A percentile compares a stretch with the other conserved stretches of the same genome.
Conservation (phyloP, 177 flowering plant genomes). For the Tripterygium wilfordii region DNA sequence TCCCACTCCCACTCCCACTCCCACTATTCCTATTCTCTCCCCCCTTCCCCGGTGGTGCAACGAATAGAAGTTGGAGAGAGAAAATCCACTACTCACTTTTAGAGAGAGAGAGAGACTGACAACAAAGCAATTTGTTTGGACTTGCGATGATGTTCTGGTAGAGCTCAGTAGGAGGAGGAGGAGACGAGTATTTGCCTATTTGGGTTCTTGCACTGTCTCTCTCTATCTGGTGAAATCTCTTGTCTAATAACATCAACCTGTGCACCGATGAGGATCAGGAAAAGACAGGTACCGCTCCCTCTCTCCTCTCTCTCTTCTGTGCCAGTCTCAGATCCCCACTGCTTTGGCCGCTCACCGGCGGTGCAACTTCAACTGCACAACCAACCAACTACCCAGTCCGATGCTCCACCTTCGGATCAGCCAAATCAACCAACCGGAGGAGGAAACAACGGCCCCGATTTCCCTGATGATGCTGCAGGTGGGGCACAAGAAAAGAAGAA, state of each 20-base stretch:
- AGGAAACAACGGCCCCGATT: constrained; percentile 10
- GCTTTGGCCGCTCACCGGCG: constrained; percentile 21
- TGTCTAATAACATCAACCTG: too few species aligned
- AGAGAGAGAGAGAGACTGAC: constrained; percentile 4
- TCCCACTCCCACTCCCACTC: not conserved
- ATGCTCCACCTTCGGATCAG: constrained; percentile 26
- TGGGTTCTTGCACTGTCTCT: constrained; percentile 10
- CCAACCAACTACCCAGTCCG: too few species aligned
- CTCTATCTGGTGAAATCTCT: constrained; percentile 1
- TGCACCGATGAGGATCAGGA: constrained; percentile 52
- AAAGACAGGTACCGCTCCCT: constrained; percentile 36
- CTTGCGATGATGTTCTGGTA: constrained; percentile 2
- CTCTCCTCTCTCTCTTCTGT: constrained; percentile 27
- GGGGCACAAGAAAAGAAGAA: constrained; percentile 6
- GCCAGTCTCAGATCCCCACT: constrained; percentile 37
- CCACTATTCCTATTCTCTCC: not conserved
- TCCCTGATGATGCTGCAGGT: not conserved
- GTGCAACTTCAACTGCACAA: constrained; percentile 18
- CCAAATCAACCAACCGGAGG: constrained; percentile 14
- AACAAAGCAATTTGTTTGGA: constrained; percentile 5
- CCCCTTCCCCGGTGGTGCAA: constrained; percentile 32
- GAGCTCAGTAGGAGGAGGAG: not conserved
- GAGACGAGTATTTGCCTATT: not conserved
- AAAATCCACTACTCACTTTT: not conserved
- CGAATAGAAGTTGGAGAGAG: constrained; percentile 39